A percentile compares a stretch with the other conserved stretches of the same genome.
phyloP scores from a whole-genome alignment of 305 asterid genomes.

The Fraxinus floribunda region DNA sequence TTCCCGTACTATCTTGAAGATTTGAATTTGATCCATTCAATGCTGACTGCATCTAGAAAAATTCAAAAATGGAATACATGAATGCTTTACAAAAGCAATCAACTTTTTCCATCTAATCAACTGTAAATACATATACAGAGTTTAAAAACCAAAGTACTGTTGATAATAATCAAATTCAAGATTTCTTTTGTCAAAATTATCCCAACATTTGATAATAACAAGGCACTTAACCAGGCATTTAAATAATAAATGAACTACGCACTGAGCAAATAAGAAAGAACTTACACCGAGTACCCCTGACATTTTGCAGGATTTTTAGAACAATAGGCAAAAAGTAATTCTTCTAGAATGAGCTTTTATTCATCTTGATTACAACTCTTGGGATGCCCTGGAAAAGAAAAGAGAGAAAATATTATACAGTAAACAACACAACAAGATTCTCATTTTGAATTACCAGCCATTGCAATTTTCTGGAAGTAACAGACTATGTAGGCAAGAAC shows the following conservation, averaged over 20 bases:
- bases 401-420: constrained; percentile 13
- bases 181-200: constrained; percentile 10
- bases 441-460: background rate
- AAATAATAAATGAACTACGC: constrained; percentile 9
- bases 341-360: constrained; percentile 26
- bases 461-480: background rate
- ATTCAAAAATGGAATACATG: constrained; percentile 7
- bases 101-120: background rate
- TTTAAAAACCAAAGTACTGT: background rate
- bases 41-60: constrained; percentile 51
- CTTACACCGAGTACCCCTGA: constrained; percentile 55
- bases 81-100: constrained; percentile 15
- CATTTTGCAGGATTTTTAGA: constrained; percentile 40
- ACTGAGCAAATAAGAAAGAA: constrained; percentile 11
- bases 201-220: constrained; percentile 9
- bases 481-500: background rate
- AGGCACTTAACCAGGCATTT: background rate
- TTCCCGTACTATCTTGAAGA: constrained; percentile 58
- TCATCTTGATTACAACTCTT: constrained; percentile 9
- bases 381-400: constrained; percentile 26
- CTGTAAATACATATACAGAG: background rate
- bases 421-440: constrained; percentile 1
- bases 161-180: background rate
- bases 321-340: constrained; percentile 33
- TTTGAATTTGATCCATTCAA: constrained; percentile 72